These are phyloP conservation scores for Clonostachys rosea DNA, from an alignment of 2,329 filamentous ascomycete species.

Conservation along the genomic window DNA sequence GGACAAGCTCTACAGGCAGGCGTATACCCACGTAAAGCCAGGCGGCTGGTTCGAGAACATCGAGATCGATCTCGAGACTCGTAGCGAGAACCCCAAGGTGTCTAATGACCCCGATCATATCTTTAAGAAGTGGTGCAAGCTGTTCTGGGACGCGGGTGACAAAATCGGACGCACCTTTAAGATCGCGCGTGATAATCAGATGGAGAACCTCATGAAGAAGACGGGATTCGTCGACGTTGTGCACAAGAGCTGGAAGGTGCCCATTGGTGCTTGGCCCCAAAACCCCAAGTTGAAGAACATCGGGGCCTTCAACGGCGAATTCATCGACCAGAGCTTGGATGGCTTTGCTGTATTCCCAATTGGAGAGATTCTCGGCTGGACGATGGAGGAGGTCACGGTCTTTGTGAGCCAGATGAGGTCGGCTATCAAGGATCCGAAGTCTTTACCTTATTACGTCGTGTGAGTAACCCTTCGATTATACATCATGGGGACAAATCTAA, in stretches of 20 bases:
- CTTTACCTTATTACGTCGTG: neutral
- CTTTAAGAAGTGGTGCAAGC: slow-evolving; percentile 18
- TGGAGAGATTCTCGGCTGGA: slow-evolving; percentile 19
- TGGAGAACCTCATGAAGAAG: slow-evolving; percentile 11
- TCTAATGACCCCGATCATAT: slow-evolving; percentile 11
- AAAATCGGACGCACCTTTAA: slow-evolving; percentile 17
- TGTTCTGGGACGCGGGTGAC: slow-evolving; percentile 17
- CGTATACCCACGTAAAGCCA: slow-evolving; percentile 41
- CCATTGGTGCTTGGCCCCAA: slow-evolving; percentile 35
- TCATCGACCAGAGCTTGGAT: slow-evolving; percentile 19
- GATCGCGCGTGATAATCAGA: slow-evolving; percentile 7
- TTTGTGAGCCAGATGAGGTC: slow-evolving; percentile 12
- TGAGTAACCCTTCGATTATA: neutral
- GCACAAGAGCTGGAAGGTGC: slow-evolving; percentile 26
- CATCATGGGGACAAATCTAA: neutral
- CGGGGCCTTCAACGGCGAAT: slow-evolving; percentile 22
- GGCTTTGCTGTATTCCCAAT: slow-evolving; percentile 18
- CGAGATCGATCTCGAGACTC: slow-evolving; percentile 13
- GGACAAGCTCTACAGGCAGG: slow-evolving; percentile 44
- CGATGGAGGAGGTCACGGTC: slow-evolving; percentile 13
- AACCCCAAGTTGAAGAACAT: slow-evolving; percentile 34
- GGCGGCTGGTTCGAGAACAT: slow-evolving; percentile 22
- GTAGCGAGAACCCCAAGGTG: slow-evolving; percentile 7
- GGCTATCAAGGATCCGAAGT: slow-evolving; percentile 2
- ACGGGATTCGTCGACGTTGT: slow-evolving; percentile 27